Percentiles rank a stretch among this genome's conserved stretches.
phyloP scores from a whole-genome alignment of 2,329 filamentous ascomycete genomes.

The Curvularia sp. region DNA sequence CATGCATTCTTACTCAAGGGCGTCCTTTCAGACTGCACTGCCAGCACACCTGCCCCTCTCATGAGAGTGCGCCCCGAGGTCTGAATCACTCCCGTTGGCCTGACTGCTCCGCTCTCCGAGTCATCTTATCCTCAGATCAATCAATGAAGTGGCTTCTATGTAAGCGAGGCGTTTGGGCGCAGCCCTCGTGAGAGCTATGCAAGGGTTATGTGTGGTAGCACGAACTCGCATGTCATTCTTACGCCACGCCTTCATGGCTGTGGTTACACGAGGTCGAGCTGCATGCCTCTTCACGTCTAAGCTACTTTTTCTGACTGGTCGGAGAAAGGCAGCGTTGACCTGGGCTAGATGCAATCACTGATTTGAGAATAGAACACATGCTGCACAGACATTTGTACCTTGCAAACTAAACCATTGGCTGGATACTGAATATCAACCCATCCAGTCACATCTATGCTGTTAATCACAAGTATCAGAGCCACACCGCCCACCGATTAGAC shows the following conservation, averaged over 20 bases:
- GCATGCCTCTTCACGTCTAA: neutral
- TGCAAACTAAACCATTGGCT: neutral
- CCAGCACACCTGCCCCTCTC: slow-evolving; percentile 1
- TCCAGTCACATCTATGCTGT: neutral
- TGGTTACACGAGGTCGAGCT: slow-evolving; percentile 1
- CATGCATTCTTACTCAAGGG: neutral
- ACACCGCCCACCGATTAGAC: neutral
- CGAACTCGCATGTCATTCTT: slow-evolving; percentile 9
- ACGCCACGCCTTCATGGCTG: slow-evolving; percentile 5
- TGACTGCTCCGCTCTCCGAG: neutral
- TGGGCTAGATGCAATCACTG: neutral
- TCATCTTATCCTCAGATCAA: neutral
- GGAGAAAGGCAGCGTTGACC: neutral
- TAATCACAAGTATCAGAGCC: neutral
- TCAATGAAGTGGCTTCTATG: neutral
- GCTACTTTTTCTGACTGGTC: neutral
- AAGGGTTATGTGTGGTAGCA: slow-evolving; percentile 10
- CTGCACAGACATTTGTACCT: neutral
- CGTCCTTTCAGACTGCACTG: slow-evolving; percentile 6
- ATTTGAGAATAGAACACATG: neutral
- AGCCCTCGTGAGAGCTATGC: slow-evolving; percentile 14
- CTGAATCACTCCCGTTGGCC: slow-evolving; percentile 1
- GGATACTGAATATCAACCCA: neutral
- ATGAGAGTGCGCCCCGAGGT: neutral
- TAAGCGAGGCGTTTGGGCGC: slow-evolving; percentile 15